phyloP scores from a whole-genome alignment of 495 filamentous ascomycete genomes.

The Opeltia flavorubescens region DNA sequence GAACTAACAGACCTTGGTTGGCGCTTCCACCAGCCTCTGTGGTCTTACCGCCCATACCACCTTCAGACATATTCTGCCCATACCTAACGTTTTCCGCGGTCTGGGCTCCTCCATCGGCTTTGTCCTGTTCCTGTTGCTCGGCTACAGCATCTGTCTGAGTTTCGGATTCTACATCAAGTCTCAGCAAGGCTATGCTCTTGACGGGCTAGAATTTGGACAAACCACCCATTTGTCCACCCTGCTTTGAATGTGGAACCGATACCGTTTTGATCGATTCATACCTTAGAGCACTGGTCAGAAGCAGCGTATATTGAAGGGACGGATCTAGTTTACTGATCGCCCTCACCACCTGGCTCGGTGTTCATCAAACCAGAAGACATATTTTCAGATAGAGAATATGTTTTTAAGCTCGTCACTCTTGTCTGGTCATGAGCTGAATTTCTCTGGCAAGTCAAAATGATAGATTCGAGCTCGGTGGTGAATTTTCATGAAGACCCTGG shows the following conservation, averaged over 20 bases:
- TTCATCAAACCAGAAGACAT: conserved; percentile 34
- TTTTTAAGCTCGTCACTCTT: too few species aligned
- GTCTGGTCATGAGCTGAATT: too few species aligned
- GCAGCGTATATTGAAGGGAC: background rate
- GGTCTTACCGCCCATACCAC: conserved; percentile 26
- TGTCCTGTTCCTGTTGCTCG: conserved; percentile 14
- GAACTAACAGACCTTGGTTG: conserved; percentile 10
- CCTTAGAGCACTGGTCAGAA: conserved; percentile 21
- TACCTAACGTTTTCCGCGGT: conserved; percentile 36
- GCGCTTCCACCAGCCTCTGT: conserved; percentile 15
- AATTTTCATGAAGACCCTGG: too few species aligned
- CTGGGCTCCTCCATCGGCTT: conserved; percentile 21
- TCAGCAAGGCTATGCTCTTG: background rate
- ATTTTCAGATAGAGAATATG: background rate
- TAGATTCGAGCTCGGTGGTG: too few species aligned
- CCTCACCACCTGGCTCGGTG: conserved; percentile 48
- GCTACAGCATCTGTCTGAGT: conserved; percentile 1
- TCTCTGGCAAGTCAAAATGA: too few species aligned
- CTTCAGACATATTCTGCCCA: conserved; percentile 30
- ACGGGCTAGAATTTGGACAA: conserved; percentile 7
- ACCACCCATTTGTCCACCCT: conserved; percentile 48
- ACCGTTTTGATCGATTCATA: conserved; percentile 45
- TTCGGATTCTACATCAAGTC: background rate
- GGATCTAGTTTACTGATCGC: conserved; percentile 35
- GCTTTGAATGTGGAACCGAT: conserved; percentile 34